Conservation (phyloP, 2,329 filamentous ascomycete genomes). For the Macroventuria anomochaeta region DNA sequence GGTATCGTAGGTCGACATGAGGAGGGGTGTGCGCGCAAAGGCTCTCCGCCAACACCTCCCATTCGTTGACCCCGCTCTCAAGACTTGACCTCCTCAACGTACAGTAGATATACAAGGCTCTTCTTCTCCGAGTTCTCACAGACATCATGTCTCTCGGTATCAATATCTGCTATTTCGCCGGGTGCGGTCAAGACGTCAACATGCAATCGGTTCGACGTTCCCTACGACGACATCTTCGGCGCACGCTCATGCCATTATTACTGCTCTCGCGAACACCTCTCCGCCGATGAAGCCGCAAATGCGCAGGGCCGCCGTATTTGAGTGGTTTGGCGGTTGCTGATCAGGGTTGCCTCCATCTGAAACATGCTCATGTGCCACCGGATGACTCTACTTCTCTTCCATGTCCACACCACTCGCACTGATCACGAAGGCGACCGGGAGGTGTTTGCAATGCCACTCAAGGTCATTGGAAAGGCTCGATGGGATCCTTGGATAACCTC, state of each 20-base stretch:
- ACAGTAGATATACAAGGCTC: not conserved
- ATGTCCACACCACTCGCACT: too few relatives aligned
- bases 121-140: not conserved
- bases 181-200: not conserved
- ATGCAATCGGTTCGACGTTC: not conserved
- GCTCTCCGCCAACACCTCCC: not conserved
- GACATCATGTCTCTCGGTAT: not conserved
- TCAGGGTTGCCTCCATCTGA: not conserved
- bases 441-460: too few relatives aligned
- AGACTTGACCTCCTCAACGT: not conserved
- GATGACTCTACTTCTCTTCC: not conserved
- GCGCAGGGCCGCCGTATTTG: too few relatives aligned
- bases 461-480: too few relatives aligned
- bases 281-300: not conserved
- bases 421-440: too few relatives aligned
- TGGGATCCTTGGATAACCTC: too few relatives aligned
- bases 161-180: not conserved
- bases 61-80: not conserved
- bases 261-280: not conserved
- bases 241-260: not conserved
- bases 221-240: conserved; percentile 3
- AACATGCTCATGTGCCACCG: not conserved
- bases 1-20: not conserved
- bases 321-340: not conserved
- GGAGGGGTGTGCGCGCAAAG: not conserved